phyloP scores from a whole-genome alignment of 2,329 filamentous ascomycete genomes.

The Fusarium decemcellulare region DNA sequence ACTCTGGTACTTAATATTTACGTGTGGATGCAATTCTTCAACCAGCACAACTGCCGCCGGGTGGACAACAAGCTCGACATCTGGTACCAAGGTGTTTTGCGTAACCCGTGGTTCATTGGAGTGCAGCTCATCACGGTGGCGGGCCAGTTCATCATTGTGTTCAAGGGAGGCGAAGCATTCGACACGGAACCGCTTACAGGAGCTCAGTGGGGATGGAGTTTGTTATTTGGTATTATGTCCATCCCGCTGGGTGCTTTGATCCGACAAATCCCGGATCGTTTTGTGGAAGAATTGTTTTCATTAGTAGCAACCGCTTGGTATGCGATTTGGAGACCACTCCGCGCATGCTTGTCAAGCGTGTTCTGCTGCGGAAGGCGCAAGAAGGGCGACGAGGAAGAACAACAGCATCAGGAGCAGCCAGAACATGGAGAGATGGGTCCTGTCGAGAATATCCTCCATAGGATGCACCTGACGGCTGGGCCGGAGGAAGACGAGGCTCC shows the following conservation, averaged over 20 bases:
- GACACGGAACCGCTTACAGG: slow-evolving; percentile 73
- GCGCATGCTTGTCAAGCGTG: slow-evolving; percentile 23
- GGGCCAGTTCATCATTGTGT: slow-evolving; percentile 80
- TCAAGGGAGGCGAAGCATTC: slow-evolving; percentile 78
- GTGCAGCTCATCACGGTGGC: slow-evolving; percentile 77
- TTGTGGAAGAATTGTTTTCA: slow-evolving; percentile 48
- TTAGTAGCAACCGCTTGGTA: slow-evolving; percentile 10
- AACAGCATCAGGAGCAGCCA: slow-evolving; percentile 28
- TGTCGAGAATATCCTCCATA: slow-evolving; percentile 43
- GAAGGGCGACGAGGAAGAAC: slow-evolving; percentile 34
- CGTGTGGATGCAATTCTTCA: slow-evolving; percentile 93
- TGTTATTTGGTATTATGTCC: slow-evolving; percentile 76
- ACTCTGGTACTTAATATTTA: slow-evolving; percentile 89
- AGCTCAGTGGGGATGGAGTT: slow-evolving; percentile 77
- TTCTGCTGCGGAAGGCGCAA: slow-evolving; percentile 45
- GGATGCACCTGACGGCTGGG: slow-evolving; percentile 33
- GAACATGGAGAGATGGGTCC: slow-evolving; percentile 42
- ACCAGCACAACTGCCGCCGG: slow-evolving; percentile 83
- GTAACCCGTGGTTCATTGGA: slow-evolving; percentile 82
- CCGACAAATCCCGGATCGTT: slow-evolving; percentile 56
- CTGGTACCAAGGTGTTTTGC: slow-evolving; percentile 78
- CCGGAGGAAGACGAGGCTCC: slow-evolving; percentile 37
- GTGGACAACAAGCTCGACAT: slow-evolving; percentile 89
- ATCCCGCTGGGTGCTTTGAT: slow-evolving; percentile 70
- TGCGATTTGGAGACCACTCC: slow-evolving; percentile 26